Evolutionary conservation across 2,329 filamentous ascomycete species (phyloP), one percentile per base, ranked within the genome.

Genomic region (Cordyceps cateniannulata): DNA sequence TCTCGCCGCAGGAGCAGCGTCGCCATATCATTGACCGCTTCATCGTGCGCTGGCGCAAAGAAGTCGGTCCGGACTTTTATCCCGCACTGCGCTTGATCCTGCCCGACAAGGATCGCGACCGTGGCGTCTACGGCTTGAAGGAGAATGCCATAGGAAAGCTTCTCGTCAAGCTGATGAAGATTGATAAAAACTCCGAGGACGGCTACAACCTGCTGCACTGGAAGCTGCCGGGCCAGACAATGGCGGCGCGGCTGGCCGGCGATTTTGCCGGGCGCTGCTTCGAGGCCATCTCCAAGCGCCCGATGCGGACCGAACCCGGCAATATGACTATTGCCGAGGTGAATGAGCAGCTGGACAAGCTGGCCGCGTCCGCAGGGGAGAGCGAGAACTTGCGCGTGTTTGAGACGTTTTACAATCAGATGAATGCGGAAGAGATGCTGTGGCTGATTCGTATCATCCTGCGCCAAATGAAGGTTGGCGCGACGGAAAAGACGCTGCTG

Each of bases 371-470:
- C 0, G 83, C 85, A 0, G 90, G 90, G 57, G 93, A 98, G 76
- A 83, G 89, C n/a, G 84, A 93, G 64, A 93, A 98, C 67, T 71
- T 91, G 45, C 86, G 86, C 0, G 88, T 99, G 38, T 85, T 98
- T 66, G 83, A 89, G 64, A 82, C 86, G 5, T 96, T 98, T 70
- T 98, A 98, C 73, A 83, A 86, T 50, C 83, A 85, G 25, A 98
- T 98, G 95, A 96, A 96, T 67, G 84, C 95, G 0, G 90, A 96
- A 65, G 95, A 99, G 75, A 77, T 99, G 66, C 88, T 90, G 77
- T 99, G 95, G 95, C 79, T 98, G 60, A 91, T 99, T 64, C 88
- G 93, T 16, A 97, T 99, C 68, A 88, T 99, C 51, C 79, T 98
- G 29, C 90, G 90, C 63, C 90, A 87, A 67, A 86, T 87, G 83